Evolutionary conservation across 2,329 filamentous ascomycete species (phyloP), one percentile per base, ranked within the genome.

Genomic region (Penicillium sp.): DNA sequence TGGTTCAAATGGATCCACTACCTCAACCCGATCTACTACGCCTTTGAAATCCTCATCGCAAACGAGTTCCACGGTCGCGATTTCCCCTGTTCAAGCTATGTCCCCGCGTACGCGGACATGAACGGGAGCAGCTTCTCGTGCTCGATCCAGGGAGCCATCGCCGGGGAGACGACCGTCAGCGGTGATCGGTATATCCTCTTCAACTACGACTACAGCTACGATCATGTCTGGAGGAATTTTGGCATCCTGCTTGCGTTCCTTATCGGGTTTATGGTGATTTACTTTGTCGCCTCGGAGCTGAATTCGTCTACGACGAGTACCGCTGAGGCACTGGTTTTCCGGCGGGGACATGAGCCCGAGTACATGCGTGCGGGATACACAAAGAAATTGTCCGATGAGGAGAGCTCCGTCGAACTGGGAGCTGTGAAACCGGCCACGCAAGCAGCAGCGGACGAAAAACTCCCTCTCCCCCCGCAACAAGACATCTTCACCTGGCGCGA

Each of bases 1-100:
- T 96, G 91, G 91, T 90, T 89, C 70, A 83, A 86, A 60, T 95
- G 91, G 91, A 86, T 95, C 60, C 89, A 88, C 72, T 93, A 91
- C 73, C 79, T 93, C 31, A 89, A 93, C 62, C 90, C 91, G 7
- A 83, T 94, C 4, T 86, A 86, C 1, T 95, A 94, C 66, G 87
- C 88, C 0, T 95, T 95, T 69, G 91, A 96, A 74, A 81, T 88
- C 0, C 82, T 96, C 23, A 89, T 93, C 83, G 84, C 91, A 64
- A 95, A 95, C 76, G 92, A 96, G 75, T 95, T 95, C 65, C 74
- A 86, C 67, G 78, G 80, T 56, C 85, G 88, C 13, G 64, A 86
- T 0, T 93, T 89, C 71, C 49, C 59, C 1, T 86, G 84, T 67
- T 70, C 73, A 69, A 93, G 7, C 78, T 78, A 50, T 71, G 85